Evolutionary conservation across 495 filamentous ascomycete species (phyloP).

Genomic region (Talaromyces adpressus): DNA sequence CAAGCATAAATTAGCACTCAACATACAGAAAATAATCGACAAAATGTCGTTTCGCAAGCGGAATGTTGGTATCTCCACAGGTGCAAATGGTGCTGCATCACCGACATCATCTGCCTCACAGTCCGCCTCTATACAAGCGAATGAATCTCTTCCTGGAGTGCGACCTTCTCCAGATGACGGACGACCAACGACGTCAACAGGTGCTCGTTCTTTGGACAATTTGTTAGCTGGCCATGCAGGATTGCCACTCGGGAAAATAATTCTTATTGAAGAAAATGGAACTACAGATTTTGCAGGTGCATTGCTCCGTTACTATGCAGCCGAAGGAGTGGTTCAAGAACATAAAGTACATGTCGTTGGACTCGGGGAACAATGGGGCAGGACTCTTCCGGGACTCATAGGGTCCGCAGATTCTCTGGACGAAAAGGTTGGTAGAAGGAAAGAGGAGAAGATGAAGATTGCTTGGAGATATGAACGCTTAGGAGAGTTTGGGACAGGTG

Average conservation of each 20-base stretch:
- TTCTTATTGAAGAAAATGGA: slow-evolving; percentile 86
- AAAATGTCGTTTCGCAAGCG: slow-evolving; percentile 87
- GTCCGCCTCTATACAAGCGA: slow-evolving; percentile 22
- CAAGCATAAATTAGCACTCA: background rate
- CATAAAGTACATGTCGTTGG: slow-evolving; percentile 84
- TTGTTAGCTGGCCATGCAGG: slow-evolving; percentile 87
- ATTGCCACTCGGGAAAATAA: slow-evolving; percentile 68
- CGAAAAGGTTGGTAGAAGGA: slow-evolving; percentile 27
- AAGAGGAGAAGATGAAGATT: slow-evolving; percentile 88
- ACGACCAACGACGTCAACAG: slow-evolving; percentile 83
- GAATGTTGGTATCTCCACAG: slow-evolving; percentile 60
- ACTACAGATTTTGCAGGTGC: slow-evolving; percentile 90
- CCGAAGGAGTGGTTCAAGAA: slow-evolving; percentile 87
- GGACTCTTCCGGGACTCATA: slow-evolving; percentile 72
- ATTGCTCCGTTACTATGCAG: slow-evolving; percentile 82
- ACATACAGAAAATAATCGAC: background rate
- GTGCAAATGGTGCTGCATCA: slow-evolving; percentile 24
- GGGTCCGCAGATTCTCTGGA: slow-evolving; percentile 40
- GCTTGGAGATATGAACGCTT: slow-evolving; percentile 94
- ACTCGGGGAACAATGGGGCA: slow-evolving; percentile 67
- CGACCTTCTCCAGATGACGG: slow-evolving; percentile 88
- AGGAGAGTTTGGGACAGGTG: slow-evolving; percentile 52
- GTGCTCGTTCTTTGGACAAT: slow-evolving; percentile 74
- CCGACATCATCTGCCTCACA: slow-evolving; percentile 23
- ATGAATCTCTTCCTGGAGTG: slow-evolving; percentile 47